These are phyloP conservation scores for Suhomyces chickasaworum DNA, from an alignment of 1,139 yeast genomes.

Conservation along the genomic window DNA sequence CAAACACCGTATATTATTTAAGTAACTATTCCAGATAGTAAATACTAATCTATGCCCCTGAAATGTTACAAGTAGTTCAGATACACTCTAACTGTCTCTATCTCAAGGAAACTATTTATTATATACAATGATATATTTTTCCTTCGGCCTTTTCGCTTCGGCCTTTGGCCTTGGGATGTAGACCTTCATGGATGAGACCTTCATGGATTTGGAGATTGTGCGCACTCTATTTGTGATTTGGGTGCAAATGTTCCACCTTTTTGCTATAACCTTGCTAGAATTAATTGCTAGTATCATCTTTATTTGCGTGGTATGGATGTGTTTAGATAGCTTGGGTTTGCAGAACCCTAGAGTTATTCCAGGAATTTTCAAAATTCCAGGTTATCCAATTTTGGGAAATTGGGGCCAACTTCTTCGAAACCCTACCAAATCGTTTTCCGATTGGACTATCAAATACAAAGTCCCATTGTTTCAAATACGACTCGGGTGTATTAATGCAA, in stretches of 20 bases:
- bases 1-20: no score
- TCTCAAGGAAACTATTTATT: no score
- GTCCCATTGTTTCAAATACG: constrained; percentile 59
- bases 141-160: no score
- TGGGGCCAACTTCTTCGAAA: constrained; percentile 48
- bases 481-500: constrained; percentile 56
- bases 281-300: not conserved
- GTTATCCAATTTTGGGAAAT: constrained; percentile 58
- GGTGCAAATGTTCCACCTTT: constrained; percentile 7
- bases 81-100: no score
- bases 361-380: constrained; percentile 46
- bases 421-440: constrained; percentile 53
- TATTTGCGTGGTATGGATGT: not conserved
- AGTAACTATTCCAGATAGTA: no score
- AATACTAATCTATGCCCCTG: no score
- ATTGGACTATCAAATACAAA: constrained; percentile 50
- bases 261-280: constrained; percentile 1
- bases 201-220: no score
- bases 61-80: no score
- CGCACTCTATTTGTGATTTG: constrained; percentile 1
- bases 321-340: constrained; percentile 1
- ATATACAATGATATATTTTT: no score
- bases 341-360: constrained; percentile 28
- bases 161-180: no score
- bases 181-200: no score